These are phyloP conservation scores for Fragilariopsis cylindrus DNA, from an alignment of 108 stramenopile species.

Conservation along the genomic window DNA sequence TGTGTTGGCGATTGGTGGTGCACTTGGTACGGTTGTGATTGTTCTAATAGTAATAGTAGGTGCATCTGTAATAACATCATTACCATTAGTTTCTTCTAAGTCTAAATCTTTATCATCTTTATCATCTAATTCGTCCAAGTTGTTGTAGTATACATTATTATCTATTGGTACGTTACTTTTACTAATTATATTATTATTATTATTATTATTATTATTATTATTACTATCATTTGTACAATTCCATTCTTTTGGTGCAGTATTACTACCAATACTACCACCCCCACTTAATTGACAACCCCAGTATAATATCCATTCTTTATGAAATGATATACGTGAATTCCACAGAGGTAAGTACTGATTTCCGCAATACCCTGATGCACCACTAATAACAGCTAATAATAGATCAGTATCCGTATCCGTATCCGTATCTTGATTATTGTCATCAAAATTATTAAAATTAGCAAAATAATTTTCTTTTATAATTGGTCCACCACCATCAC, in stretches of 20 bases:
- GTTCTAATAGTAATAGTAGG: too few relatives aligned
- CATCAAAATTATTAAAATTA: background rate
- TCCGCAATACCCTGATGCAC: background rate
- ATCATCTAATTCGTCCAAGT: too few relatives aligned
- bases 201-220: too few relatives aligned
- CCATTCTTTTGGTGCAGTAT: conserved; percentile 13
- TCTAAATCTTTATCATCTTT: too few relatives aligned
- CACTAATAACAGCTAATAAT: conserved; percentile 17
- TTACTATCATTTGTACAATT: background rate
- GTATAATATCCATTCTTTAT: conserved; percentile 21
- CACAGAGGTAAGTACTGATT: background rate
- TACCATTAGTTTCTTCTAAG: too few relatives aligned
- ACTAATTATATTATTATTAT: background rate
- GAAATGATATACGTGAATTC: conserved; percentile 19
- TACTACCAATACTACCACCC: background rate
- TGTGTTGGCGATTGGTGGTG: too few relatives aligned
- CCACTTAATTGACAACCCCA: conserved; percentile 3
- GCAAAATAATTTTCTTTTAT: background rate
- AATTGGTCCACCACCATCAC: conserved; percentile 28
- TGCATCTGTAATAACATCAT: too few relatives aligned
- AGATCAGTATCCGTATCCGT: conserved; percentile 9
- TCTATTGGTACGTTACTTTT: background rate
- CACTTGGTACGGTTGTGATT: too few relatives aligned
- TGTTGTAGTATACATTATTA: too few relatives aligned
- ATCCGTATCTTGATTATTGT: background rate